phyloP scores from a whole-genome alignment of 495 filamentous ascomycete genomes.

The Cercophora sp. region DNA sequence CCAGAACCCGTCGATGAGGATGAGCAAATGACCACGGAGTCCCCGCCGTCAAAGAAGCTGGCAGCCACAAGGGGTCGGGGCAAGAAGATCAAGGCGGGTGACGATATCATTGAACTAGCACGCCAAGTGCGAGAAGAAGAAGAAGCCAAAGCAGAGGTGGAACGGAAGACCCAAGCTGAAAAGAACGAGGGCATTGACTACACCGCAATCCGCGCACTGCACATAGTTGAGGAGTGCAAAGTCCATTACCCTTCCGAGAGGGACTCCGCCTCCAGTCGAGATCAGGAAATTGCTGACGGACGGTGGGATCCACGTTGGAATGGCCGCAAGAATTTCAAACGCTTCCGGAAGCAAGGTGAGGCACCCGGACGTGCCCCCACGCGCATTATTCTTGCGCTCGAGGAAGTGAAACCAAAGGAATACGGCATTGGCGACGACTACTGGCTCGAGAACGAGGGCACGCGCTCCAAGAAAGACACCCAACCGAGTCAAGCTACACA shows the following conservation, averaged over 20 bases:
- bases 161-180: constrained; percentile 54
- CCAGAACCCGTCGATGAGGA: constrained; percentile 18
- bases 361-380: constrained; percentile 42
- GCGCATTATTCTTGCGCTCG: constrained; percentile 69
- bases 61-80: constrained; percentile 40
- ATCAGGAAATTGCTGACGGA: constrained; percentile 46
- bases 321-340: constrained; percentile 95
- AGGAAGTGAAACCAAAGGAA: constrained; percentile 72
- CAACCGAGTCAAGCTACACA: too few relatives aligned
- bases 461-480: constrained; percentile 23
- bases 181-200: constrained; percentile 59
- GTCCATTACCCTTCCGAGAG: constrained; percentile 38
- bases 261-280: constrained; percentile 20
- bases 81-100: constrained; percentile 34
- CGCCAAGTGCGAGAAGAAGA: constrained; percentile 65
- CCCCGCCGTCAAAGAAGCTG: constrained; percentile 16
- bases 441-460: constrained; percentile 56
- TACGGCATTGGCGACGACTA: constrained; percentile 84
- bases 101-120: constrained; percentile 67
- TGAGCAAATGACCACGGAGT: constrained; percentile 13
- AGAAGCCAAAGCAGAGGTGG: constrained; percentile 55
- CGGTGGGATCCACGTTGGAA: constrained; percentile 94
- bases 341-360: constrained; percentile 66
- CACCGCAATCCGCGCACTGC: constrained; percentile 66
- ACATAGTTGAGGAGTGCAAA: constrained; percentile 78